Base-by-base conservation (phyloP, 2,329 filamentous ascomycete species). In the Monosporascus cannonballus region DNA sequence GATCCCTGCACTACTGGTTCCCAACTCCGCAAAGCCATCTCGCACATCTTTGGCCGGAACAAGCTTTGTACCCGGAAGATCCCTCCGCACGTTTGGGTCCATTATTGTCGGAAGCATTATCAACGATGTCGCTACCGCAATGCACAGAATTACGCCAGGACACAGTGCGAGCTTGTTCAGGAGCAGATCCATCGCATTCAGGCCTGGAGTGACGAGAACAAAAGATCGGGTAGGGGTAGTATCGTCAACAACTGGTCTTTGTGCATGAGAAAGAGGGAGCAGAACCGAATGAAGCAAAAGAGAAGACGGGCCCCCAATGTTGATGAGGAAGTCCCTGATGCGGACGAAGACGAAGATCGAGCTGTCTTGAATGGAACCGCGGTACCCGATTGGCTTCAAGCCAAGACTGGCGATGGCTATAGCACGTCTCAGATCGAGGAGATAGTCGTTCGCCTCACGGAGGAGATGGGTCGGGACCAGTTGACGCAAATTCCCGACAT, bases 31-130 rank as follows among this genome's bases (percentile, higher is more conserved):
- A 93, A 93, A 70, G 84, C 86, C 5, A 86, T 93, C 54, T 90
- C 87, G 0, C 88, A 94, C 63, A 80, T 92, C 51, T 93, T 93
- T 60, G 89, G 89, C 22, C 82, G 90, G 38, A 94, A 94, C 75
- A 94, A 94, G 70, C 76, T 80, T 7, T 86, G 84, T 62, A 94
- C 89, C 1, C 79, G 85, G 36, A 75, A 77, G 45, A 89, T 94
- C 48, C 87, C 87, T 0, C 71, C 79, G 6, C 70, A 80, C 22
- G 79, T 89, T 2, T 93, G 88, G 88, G 82, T 90, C 0, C 82
- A 86, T 62, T 86, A 83, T 65, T 94, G 90, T 67, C 82, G 89
- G 37, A 92, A 92, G 65, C 87, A 92, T 64, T 94, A 94, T 66
- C 90, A 94, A 69, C 82, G 89, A 6, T 79, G 78, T 44, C 77